Percentiles rank a stretch among this genome's conserved stretches.
These are phyloP conservation scores for Cladophialophora yegresii DNA, from an alignment of 2,329 filamentous ascomycete species.

Conservation along the genomic window DNA sequence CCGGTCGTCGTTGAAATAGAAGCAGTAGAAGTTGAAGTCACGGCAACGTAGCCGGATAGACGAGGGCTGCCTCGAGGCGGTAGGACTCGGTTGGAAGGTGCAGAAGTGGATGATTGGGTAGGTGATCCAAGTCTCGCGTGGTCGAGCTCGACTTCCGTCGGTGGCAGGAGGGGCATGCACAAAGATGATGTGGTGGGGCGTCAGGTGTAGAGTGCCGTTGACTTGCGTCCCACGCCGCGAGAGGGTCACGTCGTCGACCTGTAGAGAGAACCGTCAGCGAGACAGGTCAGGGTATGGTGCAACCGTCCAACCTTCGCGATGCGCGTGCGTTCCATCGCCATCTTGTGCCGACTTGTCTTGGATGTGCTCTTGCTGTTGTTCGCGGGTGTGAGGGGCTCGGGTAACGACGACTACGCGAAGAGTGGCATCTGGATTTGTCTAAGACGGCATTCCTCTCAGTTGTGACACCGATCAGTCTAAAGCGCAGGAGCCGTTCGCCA, in stretches of 20 bases:
- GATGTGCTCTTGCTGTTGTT: neutral
- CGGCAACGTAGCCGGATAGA: constrained; percentile 85
- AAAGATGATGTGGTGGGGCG: constrained; percentile 66
- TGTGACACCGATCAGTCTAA: neutral
- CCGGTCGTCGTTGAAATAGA: constrained; percentile 74
- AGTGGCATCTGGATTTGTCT: neutral
- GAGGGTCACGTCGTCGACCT: constrained; percentile 61
- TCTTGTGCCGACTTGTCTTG: constrained; percentile 18
- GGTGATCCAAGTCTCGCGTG: constrained; percentile 84
- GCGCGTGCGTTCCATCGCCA: constrained; percentile 38
- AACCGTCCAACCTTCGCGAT: constrained; percentile 35
- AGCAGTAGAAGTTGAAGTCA: constrained; percentile 90
- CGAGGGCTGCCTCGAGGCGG: constrained; percentile 68
- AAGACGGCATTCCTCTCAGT: neutral
- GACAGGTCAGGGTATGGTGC: neutral
- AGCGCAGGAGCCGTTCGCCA: neutral
- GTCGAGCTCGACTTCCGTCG: constrained; percentile 44
- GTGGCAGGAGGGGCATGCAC: constrained; percentile 54
- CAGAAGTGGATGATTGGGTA: constrained; percentile 89
- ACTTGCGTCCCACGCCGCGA: constrained; percentile 59
- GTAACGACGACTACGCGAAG: constrained; percentile 7
- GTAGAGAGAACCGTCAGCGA: constrained; percentile 21
- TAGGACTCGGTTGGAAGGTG: constrained; percentile 71
- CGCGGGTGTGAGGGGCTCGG: neutral
- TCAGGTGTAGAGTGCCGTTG: constrained; percentile 63